phyloP scores from a whole-genome alignment of 176 grass and related monocot genomes.

The Thinopyrum elongatum region DNA sequence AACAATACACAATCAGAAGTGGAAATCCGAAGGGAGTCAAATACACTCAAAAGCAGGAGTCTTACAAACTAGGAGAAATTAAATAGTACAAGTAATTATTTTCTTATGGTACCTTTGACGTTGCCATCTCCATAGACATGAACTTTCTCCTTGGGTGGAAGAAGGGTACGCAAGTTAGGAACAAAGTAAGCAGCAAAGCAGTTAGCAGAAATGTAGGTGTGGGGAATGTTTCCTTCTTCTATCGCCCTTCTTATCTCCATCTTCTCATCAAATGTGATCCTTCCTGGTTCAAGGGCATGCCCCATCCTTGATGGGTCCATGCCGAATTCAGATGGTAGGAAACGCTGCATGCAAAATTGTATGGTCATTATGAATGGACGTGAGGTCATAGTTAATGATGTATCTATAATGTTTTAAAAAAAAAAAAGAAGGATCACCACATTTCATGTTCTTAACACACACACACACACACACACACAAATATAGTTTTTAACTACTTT shows the following conservation, averaged over 20 bases:
- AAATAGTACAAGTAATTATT: not conserved
- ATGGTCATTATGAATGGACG: not conserved
- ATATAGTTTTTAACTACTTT: too few species aligned
- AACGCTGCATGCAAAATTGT: constrained; percentile 35
- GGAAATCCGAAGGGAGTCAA: not conserved
- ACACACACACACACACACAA: too few species aligned
- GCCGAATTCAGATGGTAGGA: constrained; percentile 70
- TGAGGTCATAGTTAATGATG: not conserved
- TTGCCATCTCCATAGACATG: constrained; percentile 43
- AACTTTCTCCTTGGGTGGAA: constrained; percentile 58
- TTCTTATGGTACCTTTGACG: constrained; percentile 23
- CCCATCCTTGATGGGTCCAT: constrained; percentile 52
- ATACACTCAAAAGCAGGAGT: not conserved
- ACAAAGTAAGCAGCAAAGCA: constrained; percentile 35
- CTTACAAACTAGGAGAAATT: not conserved
- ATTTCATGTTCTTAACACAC: too few species aligned
- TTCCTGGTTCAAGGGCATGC: constrained; percentile 53
- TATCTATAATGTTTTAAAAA: not conserved
- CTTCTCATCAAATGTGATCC: constrained; percentile 40
- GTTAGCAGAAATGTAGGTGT: constrained; percentile 58
- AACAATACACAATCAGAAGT: not conserved
- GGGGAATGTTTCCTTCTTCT: constrained; percentile 51
- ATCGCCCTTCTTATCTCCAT: constrained; percentile 49
- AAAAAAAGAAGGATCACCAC: not conserved
- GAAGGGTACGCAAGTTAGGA: constrained; percentile 25